phyloP scores from a whole-genome alignment of 2,329 filamentous ascomycete genomes.

The Volutella citrinella region DNA sequence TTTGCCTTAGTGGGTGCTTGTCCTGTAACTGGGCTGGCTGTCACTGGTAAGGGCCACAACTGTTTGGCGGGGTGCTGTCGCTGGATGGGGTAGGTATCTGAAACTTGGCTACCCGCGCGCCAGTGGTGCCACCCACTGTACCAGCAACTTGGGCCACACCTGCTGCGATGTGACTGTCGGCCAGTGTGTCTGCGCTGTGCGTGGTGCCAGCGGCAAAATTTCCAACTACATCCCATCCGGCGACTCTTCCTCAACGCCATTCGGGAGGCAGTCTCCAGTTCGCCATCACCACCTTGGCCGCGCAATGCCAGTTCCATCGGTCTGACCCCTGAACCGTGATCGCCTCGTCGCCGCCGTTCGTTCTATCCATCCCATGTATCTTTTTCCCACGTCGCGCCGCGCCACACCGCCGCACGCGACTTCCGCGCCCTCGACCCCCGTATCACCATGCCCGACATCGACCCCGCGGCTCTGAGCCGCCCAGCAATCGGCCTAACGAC shows the following conservation, averaged over 20 bases:
- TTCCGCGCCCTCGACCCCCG: conserved; percentile 27
- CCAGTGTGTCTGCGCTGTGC: too few species aligned
- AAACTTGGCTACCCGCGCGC: too few species aligned
- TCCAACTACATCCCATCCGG: conserved; percentile 32
- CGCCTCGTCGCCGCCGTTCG: conserved; percentile 36
- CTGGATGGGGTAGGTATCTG: too few species aligned
- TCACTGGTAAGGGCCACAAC: too few species aligned
- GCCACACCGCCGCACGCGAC: conserved; percentile 48
- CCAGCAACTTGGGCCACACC: conserved; percentile 20
- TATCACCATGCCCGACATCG: conserved; percentile 63
- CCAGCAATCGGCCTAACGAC: conserved; percentile 56
- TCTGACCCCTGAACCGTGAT: conserved; percentile 38
- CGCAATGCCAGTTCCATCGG: conserved; percentile 45
- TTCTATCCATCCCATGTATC: conserved; percentile 44
- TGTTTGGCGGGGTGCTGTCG: conserved; percentile 14
- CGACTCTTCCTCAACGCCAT: conserved; percentile 24
- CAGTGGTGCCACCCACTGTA: conserved; percentile 17
- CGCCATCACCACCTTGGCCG: conserved; percentile 39
- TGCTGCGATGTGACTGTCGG: too few species aligned
- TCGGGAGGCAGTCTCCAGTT: conserved; percentile 19
- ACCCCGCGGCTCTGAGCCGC: conserved; percentile 66
- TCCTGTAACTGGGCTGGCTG: too few species aligned
- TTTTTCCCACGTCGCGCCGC: conserved; percentile 41
- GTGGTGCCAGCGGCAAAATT: conserved; percentile 37
- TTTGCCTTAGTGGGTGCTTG: too few species aligned